Evolutionary conservation across 2,329 filamentous ascomycete genomes (phyloP), one percentile per base, ranked within the genome.

Genomic region (Gliomastix tumulicola): DNA sequence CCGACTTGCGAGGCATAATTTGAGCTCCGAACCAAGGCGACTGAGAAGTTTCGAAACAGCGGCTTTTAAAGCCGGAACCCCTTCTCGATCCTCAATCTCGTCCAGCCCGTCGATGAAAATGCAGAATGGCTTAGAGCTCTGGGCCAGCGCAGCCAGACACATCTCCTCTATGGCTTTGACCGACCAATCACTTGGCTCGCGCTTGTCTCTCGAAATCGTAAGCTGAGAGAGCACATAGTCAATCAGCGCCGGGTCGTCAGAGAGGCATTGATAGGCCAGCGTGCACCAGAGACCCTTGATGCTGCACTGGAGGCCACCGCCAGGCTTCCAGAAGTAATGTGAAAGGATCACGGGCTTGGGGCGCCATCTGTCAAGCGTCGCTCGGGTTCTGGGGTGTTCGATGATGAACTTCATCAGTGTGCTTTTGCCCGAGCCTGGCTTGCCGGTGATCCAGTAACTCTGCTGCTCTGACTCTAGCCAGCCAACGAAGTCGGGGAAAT

Each of bases 341-440:
- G 25, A 28, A n/a, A 28, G n/a, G 17, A 28, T 28, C 7, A 16
- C 25, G 9, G 25, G 13, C 3, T 28, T 16, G 7, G 25, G 25
- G 7, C 11, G n/a, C 25, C 25, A 28, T 28, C 17, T 13, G 9
- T 16, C 13, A 28, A 28, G 25, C 10, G 17, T n/a, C 17, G n/a
- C 25, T 8, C 17, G n/a, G 7, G 25, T 28, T 7, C 17, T 28
- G n/a, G 7, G 13, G 10, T 50, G 30, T 1, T 40, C 21, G 3
- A 43, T 12, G 10, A 60, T 28, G 31, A 49, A 58, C 27, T 54
- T 59, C 35, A 58, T 48, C 21, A 60, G 34, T 0, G 51, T 58
- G 9, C 44, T 51, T 30, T 62, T 61, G 2, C 57, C 57, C 2
- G 54, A 50, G 0, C 52, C 57, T 0, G 52, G 46, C 32, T 59